Percentiles rank a stretch among this genome's conserved stretches.
Evolutionary conservation across 768 basidiomycete genomes (phyloP).

Genomic region (Boletus subparvulus): DNA sequence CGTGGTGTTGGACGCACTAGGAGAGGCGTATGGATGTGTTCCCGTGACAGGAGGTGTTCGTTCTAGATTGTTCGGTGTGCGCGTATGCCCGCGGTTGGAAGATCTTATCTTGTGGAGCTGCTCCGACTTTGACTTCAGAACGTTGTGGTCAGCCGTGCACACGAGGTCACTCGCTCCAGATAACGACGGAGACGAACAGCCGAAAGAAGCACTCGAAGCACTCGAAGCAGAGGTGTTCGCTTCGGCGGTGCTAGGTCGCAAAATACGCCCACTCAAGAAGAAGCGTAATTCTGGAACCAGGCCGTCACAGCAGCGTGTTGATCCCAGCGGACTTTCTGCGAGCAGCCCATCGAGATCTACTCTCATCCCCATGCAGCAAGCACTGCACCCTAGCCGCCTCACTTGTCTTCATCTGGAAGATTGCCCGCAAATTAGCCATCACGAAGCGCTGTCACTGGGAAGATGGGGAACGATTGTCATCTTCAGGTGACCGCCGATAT

Average conservation of each 20-base stretch:
- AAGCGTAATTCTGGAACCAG: constrained; percentile 13
- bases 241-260: constrained; percentile 27
- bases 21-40: constrained; percentile 35
- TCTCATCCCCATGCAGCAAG: constrained; percentile 39
- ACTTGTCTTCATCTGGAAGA: constrained; percentile 44
- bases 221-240: constrained; percentile 22
- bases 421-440: constrained; percentile 39
- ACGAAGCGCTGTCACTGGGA: constrained; percentile 39
- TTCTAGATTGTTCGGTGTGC: constrained; percentile 36
- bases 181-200: constrained; percentile 15
- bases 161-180: constrained; percentile 28
- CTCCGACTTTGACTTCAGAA: constrained; percentile 39
- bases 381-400: constrained; percentile 35
- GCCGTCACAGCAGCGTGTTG: constrained; percentile 12
- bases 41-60: constrained; percentile 12
- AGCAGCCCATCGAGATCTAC: constrained; percentile 30
- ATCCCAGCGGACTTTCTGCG: constrained; percentile 11
- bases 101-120: constrained; percentile 54
- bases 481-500: constrained; percentile 12
- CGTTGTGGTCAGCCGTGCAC: constrained; percentile 38
- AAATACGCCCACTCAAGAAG: constrained; percentile 40
- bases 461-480: constrained; percentile 36
- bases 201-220: constrained; percentile 9
- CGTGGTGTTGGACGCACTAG: constrained; percentile 41
- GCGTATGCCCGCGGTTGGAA: constrained; percentile 50